phyloP scores from a whole-genome alignment of 768 basidiomycete genomes.

The Coprinopsis strossmayeri region DNA sequence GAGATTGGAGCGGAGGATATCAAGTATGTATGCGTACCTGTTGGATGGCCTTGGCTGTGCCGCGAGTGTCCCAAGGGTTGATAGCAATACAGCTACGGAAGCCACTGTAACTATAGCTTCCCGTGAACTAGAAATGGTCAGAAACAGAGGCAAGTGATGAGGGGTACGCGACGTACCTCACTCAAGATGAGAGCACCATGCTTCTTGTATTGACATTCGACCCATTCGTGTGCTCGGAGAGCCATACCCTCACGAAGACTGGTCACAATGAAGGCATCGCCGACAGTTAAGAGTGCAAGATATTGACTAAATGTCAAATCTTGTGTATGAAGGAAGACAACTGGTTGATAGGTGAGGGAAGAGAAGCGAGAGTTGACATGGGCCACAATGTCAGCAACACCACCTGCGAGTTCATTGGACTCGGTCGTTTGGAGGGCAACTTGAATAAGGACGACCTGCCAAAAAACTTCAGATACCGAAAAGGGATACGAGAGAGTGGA shows the following conservation, averaged over 20 bases:
- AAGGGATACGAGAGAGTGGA: too few relatives aligned
- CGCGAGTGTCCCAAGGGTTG: constrained; percentile 81
- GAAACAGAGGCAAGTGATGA: too few relatives aligned
- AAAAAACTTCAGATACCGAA: too few relatives aligned
- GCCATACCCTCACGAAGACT: constrained; percentile 89
- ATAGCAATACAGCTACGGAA: constrained; percentile 83
- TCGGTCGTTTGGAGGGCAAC: constrained; percentile 81
- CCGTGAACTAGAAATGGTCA: constrained; percentile 79
- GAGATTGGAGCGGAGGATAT: neutral
- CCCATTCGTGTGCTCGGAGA: constrained; percentile 73
- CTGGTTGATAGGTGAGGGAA: constrained; percentile 80
- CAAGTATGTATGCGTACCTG: constrained; percentile 22
- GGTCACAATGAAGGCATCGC: constrained; percentile 81
- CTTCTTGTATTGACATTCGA: constrained; percentile 74
- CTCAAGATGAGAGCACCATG: constrained; percentile 71
- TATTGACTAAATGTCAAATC: constrained; percentile 85
- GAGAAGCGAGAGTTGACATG: constrained; percentile 81
- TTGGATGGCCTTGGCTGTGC: constrained; percentile 77
- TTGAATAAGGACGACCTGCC: constrained; percentile 74
- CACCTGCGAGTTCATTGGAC: constrained; percentile 66
- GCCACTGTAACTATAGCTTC: constrained; percentile 79
- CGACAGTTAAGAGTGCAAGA: constrained; percentile 72
- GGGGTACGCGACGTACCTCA: constrained; percentile 42
- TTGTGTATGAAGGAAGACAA: constrained; percentile 80
- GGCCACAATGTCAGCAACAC: constrained; percentile 69